Evolutionary conservation across 192 early-diverging fungal species (phyloP), one percentile per base, ranked within the genome.

Genomic region (Phlyctochytrium bullatum): DNA sequence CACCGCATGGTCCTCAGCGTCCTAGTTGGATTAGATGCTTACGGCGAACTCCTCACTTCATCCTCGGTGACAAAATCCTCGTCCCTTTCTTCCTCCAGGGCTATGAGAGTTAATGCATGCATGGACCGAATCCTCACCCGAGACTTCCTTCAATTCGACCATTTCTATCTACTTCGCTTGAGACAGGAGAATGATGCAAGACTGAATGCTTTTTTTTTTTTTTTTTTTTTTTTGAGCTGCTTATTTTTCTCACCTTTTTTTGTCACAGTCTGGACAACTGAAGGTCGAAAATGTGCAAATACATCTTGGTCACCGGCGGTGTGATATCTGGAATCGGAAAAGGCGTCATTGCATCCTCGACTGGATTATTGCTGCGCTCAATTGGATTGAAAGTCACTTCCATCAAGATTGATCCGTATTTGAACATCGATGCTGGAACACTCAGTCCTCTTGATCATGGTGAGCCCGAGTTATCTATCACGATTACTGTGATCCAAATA

Each of bases 271-370:
- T 47, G 6, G 40, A 14, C 10, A 47, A 47, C 20, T 47, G 40
- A 20, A 10, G 28, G 12, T 10, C 50, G 51, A 4, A 32, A 60
- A 56, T 56, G 31, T 63, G 68, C 60, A 98, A 97, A 82, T 98
- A 98, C 86, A 94, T 98, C 68, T 72, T 97, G 73, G 94, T 98
- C 61, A 94, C 92, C 65, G 97, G 97, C 54, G 97, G 97, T 75
- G 97, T 99, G 59, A 99, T 99, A 74, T 98, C 96, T 30, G 97
- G 97, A 36, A 97, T 99, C 71, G 97, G 97, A 69, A 99, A 99
- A 80, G 97, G 97, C 52, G 92, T 99, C 57, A 98, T 99, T 80
- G 97, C 97, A 31, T 98, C 96, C 53, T 95, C 93, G 32, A 96
- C 95, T 3, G 97, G 97, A 59, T 86, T 96, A 47, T 80, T 99